phyloP scores from a whole-genome alignment of 176 grass and related monocot genomes.

The Guadua angustifolia region DNA sequence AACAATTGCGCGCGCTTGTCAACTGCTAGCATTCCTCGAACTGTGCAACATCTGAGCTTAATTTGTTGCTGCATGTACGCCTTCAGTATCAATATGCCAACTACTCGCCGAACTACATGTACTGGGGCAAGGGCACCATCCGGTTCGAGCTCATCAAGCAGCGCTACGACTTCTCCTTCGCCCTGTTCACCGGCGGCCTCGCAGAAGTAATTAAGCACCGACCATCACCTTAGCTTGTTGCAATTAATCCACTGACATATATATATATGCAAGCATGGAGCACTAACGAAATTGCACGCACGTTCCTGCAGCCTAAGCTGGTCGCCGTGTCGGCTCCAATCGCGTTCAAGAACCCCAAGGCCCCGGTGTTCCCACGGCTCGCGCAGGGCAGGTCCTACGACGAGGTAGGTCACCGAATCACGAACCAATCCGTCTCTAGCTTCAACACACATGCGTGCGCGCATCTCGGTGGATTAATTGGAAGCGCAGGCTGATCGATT shows the following conservation, averaged over 20 bases:
- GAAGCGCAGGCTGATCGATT: too few relatives aligned
- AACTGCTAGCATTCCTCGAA: too few relatives aligned
- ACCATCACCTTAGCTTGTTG: too few relatives aligned
- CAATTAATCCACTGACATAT: not conserved
- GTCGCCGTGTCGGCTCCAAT: constrained; percentile 61
- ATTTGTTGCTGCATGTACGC: not conserved
- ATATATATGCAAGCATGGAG: too few relatives aligned
- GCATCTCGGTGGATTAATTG: too few relatives aligned
- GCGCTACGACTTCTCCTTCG: constrained; percentile 77
- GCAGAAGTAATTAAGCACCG: constrained; percentile 50
- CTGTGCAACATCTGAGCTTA: not conserved
- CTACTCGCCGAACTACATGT: constrained; percentile 62
- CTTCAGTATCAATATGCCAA: constrained; percentile 78
- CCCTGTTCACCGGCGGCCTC: constrained; percentile 75
- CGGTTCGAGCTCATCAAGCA: constrained; percentile 88
- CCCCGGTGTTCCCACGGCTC: constrained; percentile 88
- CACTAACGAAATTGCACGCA: too few relatives aligned
- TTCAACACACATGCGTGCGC: too few relatives aligned
- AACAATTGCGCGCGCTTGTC: not conserved
- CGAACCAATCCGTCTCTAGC: too few relatives aligned
- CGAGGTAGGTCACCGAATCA: constrained; percentile 41
- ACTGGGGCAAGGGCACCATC: constrained; percentile 60
- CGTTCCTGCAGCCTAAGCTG: constrained; percentile 62
- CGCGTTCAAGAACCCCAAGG: constrained; percentile 79
- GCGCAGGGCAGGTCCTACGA: constrained; percentile 81